Evolutionary conservation across 352 stramenopile species (phyloP), one percentile per base, ranked within the genome.

Genomic region (Hyaloperonospora arabidopsidis): DNA sequence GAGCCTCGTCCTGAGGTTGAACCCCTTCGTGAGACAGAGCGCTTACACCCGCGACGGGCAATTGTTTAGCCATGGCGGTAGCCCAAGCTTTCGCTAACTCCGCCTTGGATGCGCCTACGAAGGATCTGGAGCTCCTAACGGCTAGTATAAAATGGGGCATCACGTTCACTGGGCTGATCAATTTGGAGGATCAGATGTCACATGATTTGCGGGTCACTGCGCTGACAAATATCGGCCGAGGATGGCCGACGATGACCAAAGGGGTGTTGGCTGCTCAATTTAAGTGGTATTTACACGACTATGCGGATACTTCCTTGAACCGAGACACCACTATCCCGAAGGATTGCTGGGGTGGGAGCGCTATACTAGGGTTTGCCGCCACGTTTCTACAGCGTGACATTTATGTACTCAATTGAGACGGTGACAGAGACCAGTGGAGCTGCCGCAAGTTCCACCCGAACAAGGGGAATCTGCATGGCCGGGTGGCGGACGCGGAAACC

Each of bases 261-360:
- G 35, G 35, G 35, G 15, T 8, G 7, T n/a, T 10, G 35, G 3
- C 4, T 3, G 15, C 11, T 15, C 15, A 41, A 18, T 41, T 41
- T 15, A 41, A 41, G 11, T 18, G 11, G 11, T 18, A 41, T 41
- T 18, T 15, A 18, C 11, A 15, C 87, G 63, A 29, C 25, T 29
- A 29, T 7, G 25, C 25, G 25, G 25, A 29, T 29, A 29, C 25
- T 29, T 29, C 25, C 25, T 29, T 7, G 25, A 29, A 29, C 25
- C 25, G 25, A 29, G 25, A 29, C 25, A 29, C 25, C 25, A 29
- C 25, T 29, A 29, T n/a, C 25, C 25, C 25, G 7, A 29, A 3
- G 7, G 3, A 29, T 29, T 29, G 25, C 25, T 29, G 25, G 7
- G 25, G 25, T 29, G 7, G 25, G 25, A 29, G 25, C 25, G 25